phyloP scores from a whole-genome alignment of 768 basidiomycete species.

The Clathrus columnatus region DNA sequence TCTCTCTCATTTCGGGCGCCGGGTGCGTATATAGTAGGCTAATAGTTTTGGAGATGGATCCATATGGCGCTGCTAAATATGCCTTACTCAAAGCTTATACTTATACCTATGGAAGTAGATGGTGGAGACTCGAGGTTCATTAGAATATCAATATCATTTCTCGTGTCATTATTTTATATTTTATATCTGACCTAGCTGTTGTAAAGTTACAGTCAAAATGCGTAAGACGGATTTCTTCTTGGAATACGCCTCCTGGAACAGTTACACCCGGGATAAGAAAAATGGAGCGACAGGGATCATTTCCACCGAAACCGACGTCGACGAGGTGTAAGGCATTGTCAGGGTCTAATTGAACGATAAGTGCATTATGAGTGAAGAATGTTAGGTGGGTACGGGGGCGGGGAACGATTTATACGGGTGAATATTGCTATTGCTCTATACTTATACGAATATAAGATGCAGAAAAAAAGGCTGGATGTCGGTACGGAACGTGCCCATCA shows the following conservation, averaged over 20 bases:
- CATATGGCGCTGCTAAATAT: too few relatives aligned
- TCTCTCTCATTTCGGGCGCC: too few relatives aligned
- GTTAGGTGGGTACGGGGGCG: neutral
- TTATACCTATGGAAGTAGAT: too few relatives aligned
- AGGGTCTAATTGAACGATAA: neutral
- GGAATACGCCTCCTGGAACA: neutral
- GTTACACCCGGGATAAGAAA: constrained; percentile 1
- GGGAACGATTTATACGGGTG: neutral
- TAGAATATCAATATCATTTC: too few relatives aligned
- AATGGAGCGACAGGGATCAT: constrained; percentile 9
- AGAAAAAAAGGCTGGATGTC: neutral
- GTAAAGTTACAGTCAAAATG: too few relatives aligned
- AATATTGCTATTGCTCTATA: neutral
- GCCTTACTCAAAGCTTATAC: too few relatives aligned
- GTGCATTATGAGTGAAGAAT: neutral
- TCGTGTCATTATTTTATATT: too few relatives aligned
- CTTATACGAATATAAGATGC: neutral
- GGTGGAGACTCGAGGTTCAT: too few relatives aligned
- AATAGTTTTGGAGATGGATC: too few relatives aligned
- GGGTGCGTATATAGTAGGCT: too few relatives aligned
- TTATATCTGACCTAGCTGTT: too few relatives aligned
- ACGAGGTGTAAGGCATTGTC: constrained; percentile 5
- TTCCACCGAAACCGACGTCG: constrained; percentile 14
- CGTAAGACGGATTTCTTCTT: constrained; percentile 8
- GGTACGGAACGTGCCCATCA: neutral